Conservation (phyloP, 2,329 filamentous ascomycete genomes). For the Verticillium alfalfae region DNA sequence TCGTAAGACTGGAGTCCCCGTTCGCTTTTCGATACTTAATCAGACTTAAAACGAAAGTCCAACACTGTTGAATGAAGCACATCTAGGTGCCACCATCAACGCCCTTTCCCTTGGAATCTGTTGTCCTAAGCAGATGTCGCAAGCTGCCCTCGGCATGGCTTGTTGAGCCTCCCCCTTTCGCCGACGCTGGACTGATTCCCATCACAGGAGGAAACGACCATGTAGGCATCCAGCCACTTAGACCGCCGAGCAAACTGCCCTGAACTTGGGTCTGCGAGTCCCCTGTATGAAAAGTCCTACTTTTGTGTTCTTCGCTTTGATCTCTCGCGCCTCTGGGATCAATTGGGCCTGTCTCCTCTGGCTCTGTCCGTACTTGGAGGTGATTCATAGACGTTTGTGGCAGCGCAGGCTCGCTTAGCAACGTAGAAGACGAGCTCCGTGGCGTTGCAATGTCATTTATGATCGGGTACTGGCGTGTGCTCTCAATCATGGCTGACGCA, state of each 20-base stretch:
- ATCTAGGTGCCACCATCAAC: conserved; percentile 11
- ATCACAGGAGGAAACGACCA: conserved; percentile 29
- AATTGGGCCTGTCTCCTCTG: conserved; percentile 18
- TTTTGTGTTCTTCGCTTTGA: not conserved
- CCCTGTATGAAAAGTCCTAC: not conserved
- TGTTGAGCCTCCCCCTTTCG: conserved; percentile 18
- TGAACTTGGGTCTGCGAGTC: conserved; percentile 19
- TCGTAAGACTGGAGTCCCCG: not conserved
- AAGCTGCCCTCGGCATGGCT: conserved; percentile 53
- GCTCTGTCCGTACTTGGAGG: conserved; percentile 36
- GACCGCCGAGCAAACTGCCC: conserved; percentile 26
- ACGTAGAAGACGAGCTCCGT: conserved; percentile 28
- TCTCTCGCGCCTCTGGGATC: conserved; percentile 9
- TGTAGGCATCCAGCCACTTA: conserved; percentile 37
- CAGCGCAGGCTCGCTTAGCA: conserved; percentile 50
- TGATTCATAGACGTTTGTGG: conserved; percentile 51
- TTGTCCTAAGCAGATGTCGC: conserved; percentile 41
- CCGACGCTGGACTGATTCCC: conserved; percentile 11
- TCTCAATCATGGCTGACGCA: conserved; percentile 30
- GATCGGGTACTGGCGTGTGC: conserved; percentile 22
- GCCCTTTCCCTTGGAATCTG: conserved; percentile 23
- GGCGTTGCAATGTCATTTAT: conserved; percentile 21
- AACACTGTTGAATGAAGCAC: not conserved
- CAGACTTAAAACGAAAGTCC: not conserved
- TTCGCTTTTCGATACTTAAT: not conserved